phyloP scores from a whole-genome alignment of 371 early-diverging fungal genomes.

The Mucor mucedo region DNA sequence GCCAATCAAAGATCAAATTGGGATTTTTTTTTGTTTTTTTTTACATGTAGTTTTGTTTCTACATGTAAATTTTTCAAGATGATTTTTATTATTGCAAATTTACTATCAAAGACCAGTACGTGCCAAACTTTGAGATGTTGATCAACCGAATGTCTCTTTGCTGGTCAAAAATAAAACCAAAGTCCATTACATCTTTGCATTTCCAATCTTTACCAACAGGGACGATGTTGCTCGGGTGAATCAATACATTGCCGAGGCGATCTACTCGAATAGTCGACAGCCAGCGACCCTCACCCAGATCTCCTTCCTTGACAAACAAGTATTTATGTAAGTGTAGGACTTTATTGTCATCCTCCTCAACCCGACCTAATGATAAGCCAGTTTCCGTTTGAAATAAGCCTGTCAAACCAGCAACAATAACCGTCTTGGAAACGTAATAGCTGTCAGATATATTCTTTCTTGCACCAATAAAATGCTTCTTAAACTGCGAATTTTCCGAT shows the following conservation, averaged over 20 bases:
- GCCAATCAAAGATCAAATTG: no score
- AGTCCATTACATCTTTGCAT: not conserved
- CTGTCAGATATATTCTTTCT: not conserved
- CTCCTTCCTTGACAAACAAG: not conserved
- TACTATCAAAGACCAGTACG: not conserved
- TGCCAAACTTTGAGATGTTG: slow-evolving; percentile 1
- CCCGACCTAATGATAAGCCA: not conserved
- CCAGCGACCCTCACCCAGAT: no score
- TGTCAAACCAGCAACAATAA: not conserved
- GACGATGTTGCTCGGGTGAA: not conserved
- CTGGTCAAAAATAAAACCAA: not conserved
- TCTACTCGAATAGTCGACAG: not conserved
- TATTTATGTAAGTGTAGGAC: not conserved
- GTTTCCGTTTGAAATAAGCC: not conserved
- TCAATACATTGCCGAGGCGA: not conserved
- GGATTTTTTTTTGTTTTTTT: no score
- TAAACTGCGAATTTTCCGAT: not conserved
- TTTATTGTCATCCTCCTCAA: not conserved
- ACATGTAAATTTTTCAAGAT: no score
- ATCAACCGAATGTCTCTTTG: not conserved
- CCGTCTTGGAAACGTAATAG: not conserved
- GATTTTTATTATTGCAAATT: no score
- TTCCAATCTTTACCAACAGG: not conserved
- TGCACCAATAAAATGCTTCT: not conserved
- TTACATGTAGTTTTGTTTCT: no score